A percentile compares a stretch with the other conserved stretches of the same genome.
phyloP scores from a whole-genome alignment of 208 protist genomes.

The Leishmania turanica region DNA sequence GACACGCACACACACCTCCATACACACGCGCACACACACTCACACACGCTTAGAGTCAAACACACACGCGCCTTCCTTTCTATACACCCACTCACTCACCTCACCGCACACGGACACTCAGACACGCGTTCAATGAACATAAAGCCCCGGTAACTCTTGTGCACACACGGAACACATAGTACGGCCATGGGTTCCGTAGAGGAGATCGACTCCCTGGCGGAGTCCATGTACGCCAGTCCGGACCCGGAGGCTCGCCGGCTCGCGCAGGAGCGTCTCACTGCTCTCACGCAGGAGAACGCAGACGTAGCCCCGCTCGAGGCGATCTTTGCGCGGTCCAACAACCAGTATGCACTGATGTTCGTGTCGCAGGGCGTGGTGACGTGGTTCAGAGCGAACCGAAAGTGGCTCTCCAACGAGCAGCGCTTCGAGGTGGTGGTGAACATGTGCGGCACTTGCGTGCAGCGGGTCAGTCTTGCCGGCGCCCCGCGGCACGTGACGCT shows the following conservation, averaged over 20 bases:
- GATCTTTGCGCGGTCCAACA: slow-evolving; percentile 69
- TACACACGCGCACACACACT: too few species aligned
- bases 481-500: slow-evolving; percentile 69
- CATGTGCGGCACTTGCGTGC: slow-evolving; percentile 67
- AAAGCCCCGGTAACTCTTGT: not conserved
- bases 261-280: slow-evolving; percentile 46
- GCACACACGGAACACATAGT: not conserved
- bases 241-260: slow-evolving; percentile 48
- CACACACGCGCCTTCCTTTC: not conserved
- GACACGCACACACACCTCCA: not conserved
- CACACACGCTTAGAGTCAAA: not conserved
- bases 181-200: slow-evolving; percentile 49
- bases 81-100: not conserved
- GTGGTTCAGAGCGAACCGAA: slow-evolving; percentile 67
- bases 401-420: slow-evolving; percentile 45
- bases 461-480: slow-evolving; percentile 50
- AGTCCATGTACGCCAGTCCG: slow-evolving; percentile 68
- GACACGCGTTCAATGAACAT: not conserved
- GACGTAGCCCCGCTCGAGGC: slow-evolving; percentile 40
- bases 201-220: slow-evolving; percentile 69
- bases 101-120: not conserved
- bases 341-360: slow-evolving; percentile 81
- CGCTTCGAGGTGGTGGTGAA: slow-evolving; percentile 53
- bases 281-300: slow-evolving; percentile 56
- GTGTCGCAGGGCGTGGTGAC: slow-evolving; percentile 65